These are phyloP conservation scores for Phyllosticta citribraziliensis DNA, from an alignment of 2,329 filamentous ascomycete genomes.

Conservation along the genomic window DNA sequence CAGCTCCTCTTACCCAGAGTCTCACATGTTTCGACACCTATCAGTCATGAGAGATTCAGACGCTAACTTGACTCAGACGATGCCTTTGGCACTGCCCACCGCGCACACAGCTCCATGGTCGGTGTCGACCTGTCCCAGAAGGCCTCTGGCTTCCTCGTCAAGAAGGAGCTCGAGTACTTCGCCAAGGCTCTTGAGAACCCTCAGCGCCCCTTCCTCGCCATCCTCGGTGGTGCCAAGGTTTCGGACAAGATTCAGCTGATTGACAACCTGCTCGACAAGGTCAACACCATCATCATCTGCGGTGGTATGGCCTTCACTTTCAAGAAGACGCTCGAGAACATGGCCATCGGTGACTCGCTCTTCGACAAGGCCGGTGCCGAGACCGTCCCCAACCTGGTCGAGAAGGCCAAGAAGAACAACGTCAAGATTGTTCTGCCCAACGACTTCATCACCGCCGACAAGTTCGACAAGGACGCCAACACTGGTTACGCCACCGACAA, in stretches of 20 bases:
- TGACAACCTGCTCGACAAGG: slow-evolving; percentile 96
- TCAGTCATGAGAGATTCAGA: neutral
- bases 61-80: slow-evolving; percentile 55
- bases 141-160: slow-evolving; percentile 96
- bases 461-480: slow-evolving; percentile 78
- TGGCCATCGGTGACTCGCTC: slow-evolving; percentile 81
- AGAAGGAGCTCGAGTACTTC: slow-evolving; percentile 99
- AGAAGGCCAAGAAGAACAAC: slow-evolving; percentile 94
- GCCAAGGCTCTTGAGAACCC: slow-evolving; percentile 90
- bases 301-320: slow-evolving; percentile 99
- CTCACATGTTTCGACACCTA: too few relatives aligned
- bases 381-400: slow-evolving; percentile 76
- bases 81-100: slow-evolving; percentile 96
- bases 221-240: slow-evolving; percentile 95
- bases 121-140: slow-evolving; percentile 92
- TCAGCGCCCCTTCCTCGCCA: slow-evolving; percentile 92
- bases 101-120: slow-evolving; percentile 98
- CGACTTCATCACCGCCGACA: slow-evolving; percentile 94
- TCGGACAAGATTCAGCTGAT: slow-evolving; percentile 99
- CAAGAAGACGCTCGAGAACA: slow-evolving; percentile 93
- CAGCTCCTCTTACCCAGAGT: too few relatives aligned
- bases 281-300: slow-evolving; percentile 92
- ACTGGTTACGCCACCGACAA: slow-evolving; percentile 74
- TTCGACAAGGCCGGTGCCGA: slow-evolving; percentile 92
- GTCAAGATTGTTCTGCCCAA: slow-evolving; percentile 91